Evolutionary conservation across 73 alveolate genomes (phyloP).

Genomic region (Symbiodinium pilosum): DNA sequence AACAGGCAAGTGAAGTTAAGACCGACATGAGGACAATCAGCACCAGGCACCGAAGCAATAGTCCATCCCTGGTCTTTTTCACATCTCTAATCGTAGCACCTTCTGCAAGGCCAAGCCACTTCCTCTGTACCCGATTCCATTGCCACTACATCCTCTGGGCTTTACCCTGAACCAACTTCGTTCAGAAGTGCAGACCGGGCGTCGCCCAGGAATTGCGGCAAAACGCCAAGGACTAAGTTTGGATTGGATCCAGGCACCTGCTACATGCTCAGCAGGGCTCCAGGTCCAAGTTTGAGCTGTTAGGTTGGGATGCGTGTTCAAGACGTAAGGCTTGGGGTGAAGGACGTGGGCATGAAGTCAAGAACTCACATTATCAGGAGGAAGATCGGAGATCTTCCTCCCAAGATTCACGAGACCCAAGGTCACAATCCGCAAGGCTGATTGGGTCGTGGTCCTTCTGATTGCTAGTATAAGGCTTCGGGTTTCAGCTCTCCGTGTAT

Average conservation of each 20-base stretch:
- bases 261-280: not conserved
- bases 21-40: not conserved
- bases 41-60: not conserved
- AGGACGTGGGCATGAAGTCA: not conserved
- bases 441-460: no score
- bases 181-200: not conserved
- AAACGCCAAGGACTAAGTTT: not conserved
- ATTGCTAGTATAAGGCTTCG: no score
- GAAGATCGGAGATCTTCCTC: not conserved
- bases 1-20: no score
- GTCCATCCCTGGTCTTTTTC: not conserved
- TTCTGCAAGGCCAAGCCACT: not conserved
- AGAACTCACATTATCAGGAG: not conserved
- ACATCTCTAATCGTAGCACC: not conserved
- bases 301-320: not conserved
- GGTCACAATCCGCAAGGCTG: not conserved
- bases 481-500: no score
- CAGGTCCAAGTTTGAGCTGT: not conserved
- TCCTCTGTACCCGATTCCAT: not conserved
- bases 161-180: not conserved
- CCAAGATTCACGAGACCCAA: not conserved
- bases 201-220: not conserved
- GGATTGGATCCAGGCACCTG: not conserved
- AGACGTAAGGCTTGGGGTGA: not conserved
- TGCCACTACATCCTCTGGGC: no score